These are phyloP conservation scores for Hypocreales sp. DNA, from an alignment of 2,329 filamentous ascomycete species.

Conservation along the genomic window DNA sequence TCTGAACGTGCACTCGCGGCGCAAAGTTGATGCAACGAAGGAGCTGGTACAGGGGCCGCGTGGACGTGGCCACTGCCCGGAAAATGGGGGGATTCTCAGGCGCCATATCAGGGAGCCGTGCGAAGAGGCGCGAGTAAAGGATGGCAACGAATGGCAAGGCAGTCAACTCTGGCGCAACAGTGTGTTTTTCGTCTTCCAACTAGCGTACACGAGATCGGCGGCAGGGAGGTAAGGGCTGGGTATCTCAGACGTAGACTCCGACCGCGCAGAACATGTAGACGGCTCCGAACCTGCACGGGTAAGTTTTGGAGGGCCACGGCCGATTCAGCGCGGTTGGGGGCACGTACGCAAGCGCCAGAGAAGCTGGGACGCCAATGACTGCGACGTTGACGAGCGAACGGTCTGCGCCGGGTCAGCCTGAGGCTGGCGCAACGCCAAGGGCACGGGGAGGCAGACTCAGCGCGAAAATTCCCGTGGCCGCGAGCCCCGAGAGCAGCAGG, in stretches of 20 bases:
- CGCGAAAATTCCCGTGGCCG: constrained; percentile 66
- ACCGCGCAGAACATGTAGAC: constrained; percentile 99
- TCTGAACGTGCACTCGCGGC: constrained; percentile 48
- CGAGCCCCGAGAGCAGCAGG: constrained; percentile 56
- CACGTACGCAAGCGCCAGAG: constrained; percentile 75
- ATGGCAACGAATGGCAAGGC: constrained; percentile 2
- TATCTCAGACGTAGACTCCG: constrained; percentile 86
- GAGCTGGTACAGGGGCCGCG: constrained; percentile 55
- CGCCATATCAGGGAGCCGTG: constrained; percentile 11
- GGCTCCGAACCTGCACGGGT: constrained; percentile 59
- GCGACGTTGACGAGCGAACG: constrained; percentile 65
- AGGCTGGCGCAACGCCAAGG: constrained; percentile 2
- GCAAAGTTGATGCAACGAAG: constrained; percentile 43
- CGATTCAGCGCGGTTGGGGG: neutral
- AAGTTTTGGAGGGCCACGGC: constrained; percentile 8
- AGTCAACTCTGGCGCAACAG: neutral
- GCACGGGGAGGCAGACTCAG: constrained; percentile 47
- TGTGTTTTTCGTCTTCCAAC: too few relatives aligned
- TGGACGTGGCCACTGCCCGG: constrained; percentile 62
- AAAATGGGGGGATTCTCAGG: constrained; percentile 39
- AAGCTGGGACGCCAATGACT: constrained; percentile 71
- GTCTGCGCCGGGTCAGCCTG: too few relatives aligned
- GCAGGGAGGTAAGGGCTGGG: constrained; percentile 17
- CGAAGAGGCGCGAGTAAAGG: constrained; percentile 1
- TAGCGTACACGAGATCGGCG: constrained; percentile 19